phyloP scores from a whole-genome alignment of 805 yeast species.

The Metschnikowia aberdeeniae region DNA sequence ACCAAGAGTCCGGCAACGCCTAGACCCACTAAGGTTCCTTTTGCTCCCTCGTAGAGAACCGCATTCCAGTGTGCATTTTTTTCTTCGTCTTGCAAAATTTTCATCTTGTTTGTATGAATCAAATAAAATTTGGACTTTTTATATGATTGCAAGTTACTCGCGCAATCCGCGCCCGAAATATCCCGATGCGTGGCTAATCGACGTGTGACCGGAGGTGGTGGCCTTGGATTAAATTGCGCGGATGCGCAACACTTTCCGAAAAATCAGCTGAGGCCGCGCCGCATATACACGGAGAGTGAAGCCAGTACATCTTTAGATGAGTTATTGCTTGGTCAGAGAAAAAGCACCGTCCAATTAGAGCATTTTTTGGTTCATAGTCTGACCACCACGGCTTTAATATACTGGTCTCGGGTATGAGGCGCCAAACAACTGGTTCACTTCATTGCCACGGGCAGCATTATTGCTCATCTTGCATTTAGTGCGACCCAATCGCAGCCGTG shows the following conservation, averaged over 20 bases:
- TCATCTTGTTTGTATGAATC: constrained; percentile 43
- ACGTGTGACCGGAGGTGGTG: background rate
- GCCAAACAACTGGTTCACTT: too few relatives aligned
- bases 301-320: too few relatives aligned
- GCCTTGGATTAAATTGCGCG: background rate
- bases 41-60: constrained; percentile 55
- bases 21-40: constrained; percentile 58
- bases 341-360: too few relatives aligned
- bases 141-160: background rate
- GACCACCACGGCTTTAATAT: too few relatives aligned
- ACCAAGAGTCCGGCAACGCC: constrained; percentile 52
- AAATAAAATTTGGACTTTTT: background rate
- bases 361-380: too few relatives aligned
- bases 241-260: background rate
- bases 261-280: background rate
- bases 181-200: background rate
- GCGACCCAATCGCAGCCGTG: background rate
- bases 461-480: too few relatives aligned
- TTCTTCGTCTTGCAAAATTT: constrained; percentile 63
- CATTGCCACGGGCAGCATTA: too few relatives aligned
- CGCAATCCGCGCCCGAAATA: constrained; percentile 1
- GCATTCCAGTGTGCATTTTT: constrained; percentile 59
- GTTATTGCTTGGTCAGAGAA: too few relatives aligned
- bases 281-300: too few relatives aligned
- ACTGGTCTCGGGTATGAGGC: too few relatives aligned